A percentile compares a stretch with the other conserved stretches of the same genome.
These are phyloP conservation scores for Quercus tomentella DNA, from an alignment of 331 rosid genomes.

Conservation along the genomic window DNA sequence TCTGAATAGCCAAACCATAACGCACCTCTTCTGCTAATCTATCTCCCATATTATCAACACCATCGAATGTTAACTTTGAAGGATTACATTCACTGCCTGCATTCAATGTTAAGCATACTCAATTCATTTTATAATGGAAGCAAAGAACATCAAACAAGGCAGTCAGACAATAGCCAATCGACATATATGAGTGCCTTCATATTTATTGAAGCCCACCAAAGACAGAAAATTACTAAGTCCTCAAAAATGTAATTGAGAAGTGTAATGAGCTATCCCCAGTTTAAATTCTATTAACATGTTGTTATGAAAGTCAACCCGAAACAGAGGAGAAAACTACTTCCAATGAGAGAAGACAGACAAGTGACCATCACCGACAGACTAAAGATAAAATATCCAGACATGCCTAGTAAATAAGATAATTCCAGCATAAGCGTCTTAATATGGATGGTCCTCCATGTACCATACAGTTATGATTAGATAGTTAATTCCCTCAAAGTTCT, in stretches of 20 bases:
- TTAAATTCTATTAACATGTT: too few species aligned
- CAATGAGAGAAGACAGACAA: neutral
- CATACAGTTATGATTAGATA: too few species aligned
- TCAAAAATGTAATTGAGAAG: neutral
- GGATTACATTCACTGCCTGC: conserved; percentile 83
- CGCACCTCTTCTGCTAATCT: conserved; percentile 84
- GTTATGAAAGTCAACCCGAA: too few species aligned
- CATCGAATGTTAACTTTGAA: conserved; percentile 69
- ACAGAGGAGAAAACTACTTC: neutral
- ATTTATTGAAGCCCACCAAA: neutral
- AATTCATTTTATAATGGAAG: conserved; percentile 22
- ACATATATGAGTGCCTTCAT: neutral
- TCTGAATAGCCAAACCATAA: neutral
- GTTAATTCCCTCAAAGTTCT: too few species aligned
- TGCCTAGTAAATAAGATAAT: too few species aligned
- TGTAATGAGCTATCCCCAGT: neutral
- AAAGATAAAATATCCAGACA: too few species aligned
- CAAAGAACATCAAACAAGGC: neutral
- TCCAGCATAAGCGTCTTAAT: too few species aligned
- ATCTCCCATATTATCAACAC: conserved; percentile 84
- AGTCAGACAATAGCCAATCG: conserved; percentile 2
- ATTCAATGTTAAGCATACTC: conserved; percentile 22
- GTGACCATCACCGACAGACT: neutral
- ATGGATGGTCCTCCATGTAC: too few species aligned
- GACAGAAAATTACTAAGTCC: neutral